These are phyloP conservation scores for Apocynum venetum DNA, from an alignment of 257 asterid species.

Conservation along the genomic window DNA sequence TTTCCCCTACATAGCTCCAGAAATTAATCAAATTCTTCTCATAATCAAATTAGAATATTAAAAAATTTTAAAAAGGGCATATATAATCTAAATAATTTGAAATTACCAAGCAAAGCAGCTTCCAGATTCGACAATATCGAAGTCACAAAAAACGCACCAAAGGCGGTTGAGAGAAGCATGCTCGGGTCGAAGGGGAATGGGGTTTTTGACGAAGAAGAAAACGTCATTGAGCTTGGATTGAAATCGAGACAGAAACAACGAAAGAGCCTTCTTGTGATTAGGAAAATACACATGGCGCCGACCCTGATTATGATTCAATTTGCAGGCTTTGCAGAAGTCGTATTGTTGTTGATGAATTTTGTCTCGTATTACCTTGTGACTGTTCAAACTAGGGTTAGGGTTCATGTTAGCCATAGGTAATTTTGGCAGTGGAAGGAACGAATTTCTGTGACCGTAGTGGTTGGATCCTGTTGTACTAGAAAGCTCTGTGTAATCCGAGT, in stretches of 20 bases:
- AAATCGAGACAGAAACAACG: slow-evolving; percentile 34
- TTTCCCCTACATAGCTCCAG: slow-evolving; percentile 50
- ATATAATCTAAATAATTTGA: slow-evolving; percentile 2
- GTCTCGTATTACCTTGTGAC: background rate
- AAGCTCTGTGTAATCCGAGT: too few relatives aligned
- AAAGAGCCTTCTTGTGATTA: slow-evolving; percentile 60
- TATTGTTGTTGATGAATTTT: slow-evolving; percentile 23
- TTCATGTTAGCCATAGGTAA: background rate
- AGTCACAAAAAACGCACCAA: slow-evolving; percentile 78
- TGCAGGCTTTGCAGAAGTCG: slow-evolving; percentile 79
- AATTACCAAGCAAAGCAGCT: slow-evolving; percentile 61
- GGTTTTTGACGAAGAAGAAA: slow-evolving; percentile 51
- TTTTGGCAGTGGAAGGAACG: slow-evolving; percentile 3
- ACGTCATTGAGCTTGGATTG: slow-evolving; percentile 54
- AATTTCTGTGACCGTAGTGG: background rate
- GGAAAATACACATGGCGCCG: slow-evolving; percentile 78
- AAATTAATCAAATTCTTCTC: background rate
- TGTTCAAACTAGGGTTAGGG: background rate
- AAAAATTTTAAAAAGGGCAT: background rate
- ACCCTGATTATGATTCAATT: slow-evolving; percentile 67
- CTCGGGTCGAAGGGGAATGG: slow-evolving; percentile 47
- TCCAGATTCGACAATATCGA: slow-evolving; percentile 51
- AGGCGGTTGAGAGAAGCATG: slow-evolving; percentile 50
- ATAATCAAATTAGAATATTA: background rate
- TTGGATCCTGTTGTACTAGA: too few relatives aligned